Base-by-base conservation (phyloP, 2,329 filamentous ascomycete species). In the Fusarium buxicola region DNA sequence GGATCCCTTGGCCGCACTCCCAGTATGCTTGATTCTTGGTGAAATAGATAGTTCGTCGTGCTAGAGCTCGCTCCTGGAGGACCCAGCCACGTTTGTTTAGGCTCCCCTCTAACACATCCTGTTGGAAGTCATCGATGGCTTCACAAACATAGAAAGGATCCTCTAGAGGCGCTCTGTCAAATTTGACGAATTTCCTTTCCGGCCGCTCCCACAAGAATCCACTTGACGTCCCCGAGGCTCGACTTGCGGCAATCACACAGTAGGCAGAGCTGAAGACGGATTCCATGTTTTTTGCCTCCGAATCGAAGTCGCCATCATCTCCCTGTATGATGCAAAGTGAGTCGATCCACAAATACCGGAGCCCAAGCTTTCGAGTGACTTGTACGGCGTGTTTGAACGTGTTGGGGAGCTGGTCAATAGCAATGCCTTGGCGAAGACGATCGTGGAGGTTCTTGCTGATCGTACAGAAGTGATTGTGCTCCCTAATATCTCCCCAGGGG, bases 11-110 rank as follows among this genome's bases (percentile, higher is more conserved):
- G 1, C 65, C 65, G 4, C 66, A 69, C 11, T 69, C 65, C 53
- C 51, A 68, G 5, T 69, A 69, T 0, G 46, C 50, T 16, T 68
- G 65, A 1, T 28, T 60, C n/a, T 62, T 24, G 0, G 65, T 55
- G n/a, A 66, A 68, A 13, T 62, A 62, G 5, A 69, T 60, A 1
- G 65, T 68, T 5, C 66, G 55, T 8, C 51, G 36, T 3, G 66
- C 55, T 1, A 69, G 55, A 5, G 62, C 62, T 2, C 62, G 43
- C 5, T 60, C 58, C 21, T 60, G 58, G 1, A 60, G 10, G 0
- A 55, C 55, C 58, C 58, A 60, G 7, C 55, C 58, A 0, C 58
- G 34, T 5, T 32, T 48, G 9, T 60, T 60, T 2, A 60, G 12
- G 2, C 44, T 15, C n/a, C 64, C 51, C 41, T 61, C 44, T 27